Conservation (phyloP, 495 filamentous ascomycete species). For the Physcia stellaris region DNA sequence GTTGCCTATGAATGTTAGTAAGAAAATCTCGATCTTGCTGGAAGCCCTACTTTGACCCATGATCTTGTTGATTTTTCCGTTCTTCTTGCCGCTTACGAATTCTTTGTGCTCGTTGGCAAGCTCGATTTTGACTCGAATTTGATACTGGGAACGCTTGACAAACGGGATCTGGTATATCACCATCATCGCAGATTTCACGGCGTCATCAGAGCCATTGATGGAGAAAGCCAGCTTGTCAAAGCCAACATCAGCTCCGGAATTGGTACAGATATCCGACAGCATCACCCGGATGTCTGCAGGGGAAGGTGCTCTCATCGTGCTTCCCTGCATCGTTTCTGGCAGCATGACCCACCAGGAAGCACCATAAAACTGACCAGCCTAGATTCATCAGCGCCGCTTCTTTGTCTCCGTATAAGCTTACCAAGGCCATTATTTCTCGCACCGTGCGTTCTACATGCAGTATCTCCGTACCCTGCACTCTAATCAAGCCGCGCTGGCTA, state of each 20-base stretch:
- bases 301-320: constrained; percentile 49
- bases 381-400: constrained; percentile 12
- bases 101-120: constrained; percentile 99
- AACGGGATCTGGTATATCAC: constrained; percentile 88
- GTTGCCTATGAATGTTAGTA: no score
- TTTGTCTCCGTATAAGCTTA: constrained; percentile 25
- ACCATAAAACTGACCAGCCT: constrained; percentile 96
- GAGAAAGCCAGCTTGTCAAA: constrained; percentile 90
- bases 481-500: constrained; percentile 61
- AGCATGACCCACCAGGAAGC: constrained; percentile 90
- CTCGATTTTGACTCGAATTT: constrained; percentile 94
- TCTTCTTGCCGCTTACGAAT: constrained; percentile 98
- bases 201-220: constrained; percentile 89
- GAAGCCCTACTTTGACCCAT: constrained; percentile 85
- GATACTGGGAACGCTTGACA: constrained; percentile 72
- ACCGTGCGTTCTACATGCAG: constrained; percentile 88
- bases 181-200: constrained; percentile 83
- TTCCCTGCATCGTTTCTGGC: constrained; percentile 47
- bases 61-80: constrained; percentile 99
- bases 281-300: constrained; percentile 69
- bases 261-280: constrained; percentile 90
- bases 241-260: constrained; percentile 84
- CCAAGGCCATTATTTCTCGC: constrained; percentile 84
- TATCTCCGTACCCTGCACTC: constrained; percentile 84
- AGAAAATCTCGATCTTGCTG: constrained; percentile 1